Percentiles rank a stretch among this genome's conserved stretches.
Evolutionary conservation across 2,329 filamentous ascomycete genomes (phyloP).

Genomic region (Nigrograna mackinnonii): DNA sequence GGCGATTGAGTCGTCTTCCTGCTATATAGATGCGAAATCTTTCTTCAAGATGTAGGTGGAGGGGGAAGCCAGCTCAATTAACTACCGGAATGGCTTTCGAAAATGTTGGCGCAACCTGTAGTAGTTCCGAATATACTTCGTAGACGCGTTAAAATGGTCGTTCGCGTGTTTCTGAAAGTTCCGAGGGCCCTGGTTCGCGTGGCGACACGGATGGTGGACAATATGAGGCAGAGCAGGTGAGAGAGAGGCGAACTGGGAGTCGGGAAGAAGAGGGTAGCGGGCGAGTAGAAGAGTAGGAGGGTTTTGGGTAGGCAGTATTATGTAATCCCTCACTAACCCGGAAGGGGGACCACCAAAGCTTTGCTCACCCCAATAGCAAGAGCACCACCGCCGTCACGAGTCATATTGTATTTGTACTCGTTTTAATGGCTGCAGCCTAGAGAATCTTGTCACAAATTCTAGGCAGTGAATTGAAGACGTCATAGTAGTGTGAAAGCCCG

Average conservation of each 20-base stretch:
- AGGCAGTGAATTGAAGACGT: too few species aligned
- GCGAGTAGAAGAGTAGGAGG: slow-evolving; percentile 37
- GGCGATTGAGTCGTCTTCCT: background rate
- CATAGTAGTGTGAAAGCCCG: too few species aligned
- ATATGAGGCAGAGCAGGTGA: slow-evolving; percentile 23
- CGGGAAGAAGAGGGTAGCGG: slow-evolving; percentile 19
- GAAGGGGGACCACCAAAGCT: slow-evolving; percentile 28
- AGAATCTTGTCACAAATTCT: slow-evolving; percentile 3
- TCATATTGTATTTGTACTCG: slow-evolving; percentile 66
- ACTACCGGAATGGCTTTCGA: slow-evolving; percentile 21
- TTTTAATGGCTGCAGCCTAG: slow-evolving; percentile 55
- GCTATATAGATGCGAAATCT: too few species aligned
- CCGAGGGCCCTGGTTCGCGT: slow-evolving; percentile 28
- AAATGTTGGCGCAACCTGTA: slow-evolving; percentile 35
- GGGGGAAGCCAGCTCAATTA: slow-evolving; percentile 15
- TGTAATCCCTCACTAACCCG: slow-evolving; percentile 7
- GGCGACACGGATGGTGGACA: slow-evolving; percentile 31
- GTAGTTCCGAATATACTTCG: slow-evolving; percentile 34
- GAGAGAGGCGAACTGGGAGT: background rate
- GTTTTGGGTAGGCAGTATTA: slow-evolving; percentile 9
- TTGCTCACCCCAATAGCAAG: slow-evolving; percentile 23
- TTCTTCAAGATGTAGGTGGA: too few species aligned
- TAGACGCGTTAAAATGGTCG: slow-evolving; percentile 44
- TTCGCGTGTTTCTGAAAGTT: slow-evolving; percentile 45
- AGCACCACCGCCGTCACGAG: slow-evolving; percentile 34